These are phyloP conservation scores for Tylopilus felleus DNA, from an alignment of 768 basidiomycete genomes.

Conservation along the genomic window DNA sequence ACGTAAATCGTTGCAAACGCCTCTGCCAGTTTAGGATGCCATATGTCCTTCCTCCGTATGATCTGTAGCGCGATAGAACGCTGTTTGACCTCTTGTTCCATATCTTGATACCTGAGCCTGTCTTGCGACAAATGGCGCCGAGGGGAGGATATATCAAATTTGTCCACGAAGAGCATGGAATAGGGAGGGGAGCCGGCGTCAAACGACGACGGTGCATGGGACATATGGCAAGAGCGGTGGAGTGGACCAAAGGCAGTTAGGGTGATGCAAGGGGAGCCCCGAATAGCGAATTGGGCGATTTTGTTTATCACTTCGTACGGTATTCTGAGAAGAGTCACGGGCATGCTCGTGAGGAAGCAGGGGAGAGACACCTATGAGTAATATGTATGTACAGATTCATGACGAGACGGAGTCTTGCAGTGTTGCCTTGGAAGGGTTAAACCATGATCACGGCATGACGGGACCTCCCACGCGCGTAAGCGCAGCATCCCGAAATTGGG, in stretches of 20 bases:
- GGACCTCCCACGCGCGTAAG: slow-evolving; percentile 27
- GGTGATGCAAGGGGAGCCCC: slow-evolving; percentile 30
- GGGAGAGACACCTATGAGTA: slow-evolving; percentile 16
- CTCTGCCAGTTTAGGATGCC: slow-evolving; percentile 38
- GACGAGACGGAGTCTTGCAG: slow-evolving; percentile 28
- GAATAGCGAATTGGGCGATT: slow-evolving; percentile 32
- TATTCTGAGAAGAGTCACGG: slow-evolving; percentile 28
- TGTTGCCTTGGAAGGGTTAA: slow-evolving; percentile 26
- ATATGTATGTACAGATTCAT: slow-evolving; percentile 29
- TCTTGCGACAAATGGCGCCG: slow-evolving; percentile 34
- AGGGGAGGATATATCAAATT: slow-evolving; percentile 48
- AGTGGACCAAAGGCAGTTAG: slow-evolving; percentile 33
- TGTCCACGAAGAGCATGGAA: slow-evolving; percentile 40
- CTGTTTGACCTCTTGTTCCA: slow-evolving; percentile 43
- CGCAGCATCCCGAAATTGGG: slow-evolving; percentile 12
- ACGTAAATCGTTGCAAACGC: slow-evolving; percentile 52
- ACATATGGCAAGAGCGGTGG: slow-evolving; percentile 33
- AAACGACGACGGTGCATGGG: slow-evolving; percentile 26
- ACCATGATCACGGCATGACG: slow-evolving; percentile 28
- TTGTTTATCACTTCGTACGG: slow-evolving; percentile 37
- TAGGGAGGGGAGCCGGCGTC: slow-evolving; percentile 32
- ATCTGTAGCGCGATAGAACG: slow-evolving; percentile 45
- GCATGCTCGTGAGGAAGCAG: slow-evolving; percentile 28
- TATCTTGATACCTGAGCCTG: slow-evolving; percentile 28
- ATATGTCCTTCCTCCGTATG: slow-evolving; percentile 38